phyloP scores from a whole-genome alignment of 345 rosid genomes.

The Cardiospermum halicacabum region DNA sequence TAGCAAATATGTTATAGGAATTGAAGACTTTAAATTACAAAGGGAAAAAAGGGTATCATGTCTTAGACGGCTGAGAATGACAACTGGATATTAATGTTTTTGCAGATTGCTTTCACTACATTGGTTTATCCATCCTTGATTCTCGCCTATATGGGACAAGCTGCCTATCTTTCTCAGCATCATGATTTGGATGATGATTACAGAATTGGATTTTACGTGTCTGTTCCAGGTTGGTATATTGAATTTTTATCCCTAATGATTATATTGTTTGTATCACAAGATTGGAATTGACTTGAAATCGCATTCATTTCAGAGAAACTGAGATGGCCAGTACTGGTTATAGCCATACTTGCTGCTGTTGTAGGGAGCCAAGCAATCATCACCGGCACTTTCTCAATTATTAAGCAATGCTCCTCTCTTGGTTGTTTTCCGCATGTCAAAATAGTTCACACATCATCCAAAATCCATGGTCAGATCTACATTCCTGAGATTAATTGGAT shows the following conservation, averaged over 20 bases:
- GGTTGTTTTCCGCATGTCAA: slow-evolving; percentile 88
- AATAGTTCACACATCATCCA: slow-evolving; percentile 83
- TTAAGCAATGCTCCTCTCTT: slow-evolving; percentile 81
- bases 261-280: slow-evolving; percentile 2
- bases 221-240: slow-evolving; percentile 60
- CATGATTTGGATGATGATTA: slow-evolving; percentile 37
- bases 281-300: not conserved
- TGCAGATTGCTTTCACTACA: slow-evolving; percentile 85
- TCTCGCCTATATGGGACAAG: slow-evolving; percentile 97
- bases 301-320: slow-evolving; percentile 39
- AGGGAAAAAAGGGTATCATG: not conserved
- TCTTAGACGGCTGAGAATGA: not conserved
- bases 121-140: slow-evolving; percentile 88
- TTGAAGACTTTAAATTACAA: not conserved
- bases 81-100: slow-evolving; percentile 9
- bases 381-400: slow-evolving; percentile 88
- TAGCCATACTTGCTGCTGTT: slow-evolving; percentile 91
- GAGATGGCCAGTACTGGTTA: slow-evolving; percentile 88
- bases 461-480: slow-evolving; percentile 90
- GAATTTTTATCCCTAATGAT: slow-evolving; percentile 10
- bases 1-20: not conserved
- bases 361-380: slow-evolving; percentile 94
- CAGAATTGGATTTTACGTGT: slow-evolving; percentile 70
- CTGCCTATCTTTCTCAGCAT: slow-evolving; percentile 79
- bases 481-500: slow-evolving; percentile 95